Conservation (phyloP, 164 flowering plant species). For the Magnolia officinalis region DNA sequence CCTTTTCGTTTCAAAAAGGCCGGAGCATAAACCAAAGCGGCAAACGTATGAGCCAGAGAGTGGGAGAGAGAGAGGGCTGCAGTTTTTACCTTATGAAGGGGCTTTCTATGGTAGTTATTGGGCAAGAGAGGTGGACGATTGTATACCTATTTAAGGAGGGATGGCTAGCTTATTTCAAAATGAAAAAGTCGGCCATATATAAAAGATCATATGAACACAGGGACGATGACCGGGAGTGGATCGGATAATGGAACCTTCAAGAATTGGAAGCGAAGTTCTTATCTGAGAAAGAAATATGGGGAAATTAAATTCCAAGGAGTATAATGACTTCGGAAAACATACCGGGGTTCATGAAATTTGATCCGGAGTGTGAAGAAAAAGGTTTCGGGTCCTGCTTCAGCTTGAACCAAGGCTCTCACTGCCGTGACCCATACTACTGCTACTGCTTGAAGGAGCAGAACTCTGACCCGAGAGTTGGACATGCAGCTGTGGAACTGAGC, state of each 20-base stretch:
- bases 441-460: constrained; percentile 36
- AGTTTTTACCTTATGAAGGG: constrained; percentile 10
- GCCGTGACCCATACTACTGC: constrained; percentile 27
- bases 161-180: constrained; percentile 49
- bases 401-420: constrained; percentile 34
- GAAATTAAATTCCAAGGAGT: background rate
- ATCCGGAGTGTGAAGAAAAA: constrained; percentile 13
- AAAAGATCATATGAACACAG: constrained; percentile 33
- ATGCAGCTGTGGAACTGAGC: constrained; percentile 31
- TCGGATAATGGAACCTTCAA: constrained; percentile 24
- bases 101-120: constrained; percentile 32
- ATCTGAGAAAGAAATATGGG: constrained; percentile 4
- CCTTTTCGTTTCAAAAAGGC: constrained; percentile 23
- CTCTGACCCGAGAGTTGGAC: constrained; percentile 38
- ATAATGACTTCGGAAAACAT: constrained; percentile 1
- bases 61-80: background rate
- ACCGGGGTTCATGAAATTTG: constrained; percentile 15
- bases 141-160: constrained; percentile 25
- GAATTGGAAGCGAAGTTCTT: constrained; percentile 10
- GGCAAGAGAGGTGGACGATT: constrained; percentile 21
- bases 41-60: constrained; percentile 20
- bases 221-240: constrained; percentile 14
- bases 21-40: constrained; percentile 24
- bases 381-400: constrained; percentile 20
- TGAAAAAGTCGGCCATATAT: constrained; percentile 16